Base-by-base conservation (phyloP, 2,329 filamentous ascomycete genomes). In the Fusarium compactum region DNA sequence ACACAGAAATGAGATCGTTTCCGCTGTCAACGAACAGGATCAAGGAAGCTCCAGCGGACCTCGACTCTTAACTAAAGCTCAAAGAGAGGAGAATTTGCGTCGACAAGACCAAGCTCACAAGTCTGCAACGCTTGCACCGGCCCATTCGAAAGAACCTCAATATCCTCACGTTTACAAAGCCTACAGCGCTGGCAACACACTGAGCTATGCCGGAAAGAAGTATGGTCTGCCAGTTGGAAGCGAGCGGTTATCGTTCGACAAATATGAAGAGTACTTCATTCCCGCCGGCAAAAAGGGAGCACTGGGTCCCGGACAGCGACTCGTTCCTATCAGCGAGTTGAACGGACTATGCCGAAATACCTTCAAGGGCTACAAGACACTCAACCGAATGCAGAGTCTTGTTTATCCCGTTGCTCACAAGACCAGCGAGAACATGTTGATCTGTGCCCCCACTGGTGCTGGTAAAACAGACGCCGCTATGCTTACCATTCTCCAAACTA, bases 391-490 rank as follows among this genome's bases (percentile, higher is more conserved):
- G 97, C 96, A 99, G 82, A 98, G 95, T 78, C 85, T 99, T 50
- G 93, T 98, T 1, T 97, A 97, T 76, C 94, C 94, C 1, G 93
- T 99, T 8, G 96, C 95, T 0, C 98, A 99, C 82, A 93, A 91
- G 78, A 98, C 94, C 4, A 97, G 90, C 76, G 96, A 99, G 81
- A 99, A 99, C 74, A 98, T 99, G 95, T 88, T 99, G 54, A 97
- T 99, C 64, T 99, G 96, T 80, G 96, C 96, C 24, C 96, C 96
- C 7, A 99, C 96, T 57, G 96, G 96, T 89, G 95, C 95, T 66
- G 96, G 96, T 89, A 99, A 99, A 86, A 99, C 96, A 2, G 96
- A 99, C 81, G 96, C 95, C 30, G 97, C 96, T 11, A 97, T 99
- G 95, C 86, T 99, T 72, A 96, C 97, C 0, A 94, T 99, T 62